Base-by-base conservation (phyloP, 768 basidiomycete genomes). In the Leccinum subtestaceum region DNA sequence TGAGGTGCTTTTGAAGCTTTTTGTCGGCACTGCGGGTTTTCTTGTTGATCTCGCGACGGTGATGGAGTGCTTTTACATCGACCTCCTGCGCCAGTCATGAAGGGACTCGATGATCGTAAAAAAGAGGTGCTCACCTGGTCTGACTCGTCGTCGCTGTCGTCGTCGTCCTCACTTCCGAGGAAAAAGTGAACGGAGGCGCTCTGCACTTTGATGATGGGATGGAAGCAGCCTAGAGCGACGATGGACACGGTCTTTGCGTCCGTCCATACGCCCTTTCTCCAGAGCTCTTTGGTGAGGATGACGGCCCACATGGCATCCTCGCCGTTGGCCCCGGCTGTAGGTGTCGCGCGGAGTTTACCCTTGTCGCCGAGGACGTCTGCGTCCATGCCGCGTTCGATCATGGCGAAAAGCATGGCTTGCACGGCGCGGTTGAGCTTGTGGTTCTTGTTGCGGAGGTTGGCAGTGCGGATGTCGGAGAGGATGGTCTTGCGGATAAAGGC, bases 271-370 rank as follows among this genome's bases (percentile, higher is more conserved):
- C 87, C 84, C 75, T 95, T 98, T 69, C 84, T 83, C 97, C 96
- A 98, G 13, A 98, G 78, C 66, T 98, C 95, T 72, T 91, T 91
- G 17, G 93, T 91, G 55, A 98, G 75, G 46, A 95, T 88, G 52
- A 99, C 87, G 4, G 97, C 96, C 95, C 96, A 98, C 87, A 97
- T 91, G 3, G 95, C 95, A 65, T 98, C 97, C 32, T 93, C 91
- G 2, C 86, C 85, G 52, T 77, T 80, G 29, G 74, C 71, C 12
- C 73, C 69, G n/a, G 72, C 69, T 1, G 75, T 72, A 52, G 72
- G 65, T n/a, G 68, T 66, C 29, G 76, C 77, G 61, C 82, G 76
- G n/a, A 82, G 68, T 66, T 87, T 93, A 4, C 88, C 94, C 72
- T 93, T 95, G 77, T 95, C 87, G 11, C 93, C 91, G 15, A 86